Percentiles rank a stretch among this genome's conserved stretches.
Evolutionary conservation across 2,329 filamentous ascomycete species (phyloP).

Genomic region (Arthrobotrys conoides): DNA sequence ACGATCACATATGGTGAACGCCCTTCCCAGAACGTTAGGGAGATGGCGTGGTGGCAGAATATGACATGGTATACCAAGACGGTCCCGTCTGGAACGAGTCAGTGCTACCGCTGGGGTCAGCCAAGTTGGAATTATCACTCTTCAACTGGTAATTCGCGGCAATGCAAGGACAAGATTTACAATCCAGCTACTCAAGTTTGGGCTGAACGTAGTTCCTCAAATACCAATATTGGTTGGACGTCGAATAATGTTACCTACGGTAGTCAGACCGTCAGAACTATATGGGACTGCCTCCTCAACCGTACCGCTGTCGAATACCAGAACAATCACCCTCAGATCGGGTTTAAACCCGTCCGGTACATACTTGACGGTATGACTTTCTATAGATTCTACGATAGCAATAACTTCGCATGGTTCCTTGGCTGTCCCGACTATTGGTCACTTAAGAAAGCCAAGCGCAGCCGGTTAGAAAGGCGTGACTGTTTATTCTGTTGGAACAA

Average conservation of each 20-base stretch:
- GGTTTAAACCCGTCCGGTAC: slow-evolving; percentile 4
- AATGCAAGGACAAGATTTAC: slow-evolving; percentile 14
- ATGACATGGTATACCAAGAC: not conserved
- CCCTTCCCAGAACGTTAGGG: not conserved
- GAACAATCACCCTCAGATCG: slow-evolving; percentile 6
- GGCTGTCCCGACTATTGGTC: not conserved
- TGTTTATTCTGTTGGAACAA: not conserved
- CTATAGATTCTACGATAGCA: slow-evolving; percentile 10
- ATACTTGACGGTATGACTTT: not conserved
- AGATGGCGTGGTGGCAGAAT: slow-evolving; percentile 8
- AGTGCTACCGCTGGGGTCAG: slow-evolving; percentile 7
- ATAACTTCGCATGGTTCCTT: slow-evolving; percentile 16
- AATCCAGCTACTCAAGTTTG: not conserved
- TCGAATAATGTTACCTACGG: slow-evolving; percentile 11
- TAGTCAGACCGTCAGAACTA: slow-evolving; percentile 11
- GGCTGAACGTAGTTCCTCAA: slow-evolving; percentile 7
- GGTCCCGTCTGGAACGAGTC: not conserved
- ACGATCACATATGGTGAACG: slow-evolving; percentile 7
- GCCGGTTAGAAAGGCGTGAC: not conserved
- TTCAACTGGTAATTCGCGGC: not conserved
- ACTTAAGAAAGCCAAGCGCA: not conserved
- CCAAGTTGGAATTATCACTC: slow-evolving; percentile 16
- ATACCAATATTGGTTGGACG: slow-evolving; percentile 8
- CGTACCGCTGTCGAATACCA: slow-evolving; percentile 11
- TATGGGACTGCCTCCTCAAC: slow-evolving; percentile 17